A percentile compares a stretch with the other conserved stretches of the same genome.
phyloP scores from a whole-genome alignment of 2,329 filamentous ascomycete species.

The Colletotrichum truncatum region DNA sequence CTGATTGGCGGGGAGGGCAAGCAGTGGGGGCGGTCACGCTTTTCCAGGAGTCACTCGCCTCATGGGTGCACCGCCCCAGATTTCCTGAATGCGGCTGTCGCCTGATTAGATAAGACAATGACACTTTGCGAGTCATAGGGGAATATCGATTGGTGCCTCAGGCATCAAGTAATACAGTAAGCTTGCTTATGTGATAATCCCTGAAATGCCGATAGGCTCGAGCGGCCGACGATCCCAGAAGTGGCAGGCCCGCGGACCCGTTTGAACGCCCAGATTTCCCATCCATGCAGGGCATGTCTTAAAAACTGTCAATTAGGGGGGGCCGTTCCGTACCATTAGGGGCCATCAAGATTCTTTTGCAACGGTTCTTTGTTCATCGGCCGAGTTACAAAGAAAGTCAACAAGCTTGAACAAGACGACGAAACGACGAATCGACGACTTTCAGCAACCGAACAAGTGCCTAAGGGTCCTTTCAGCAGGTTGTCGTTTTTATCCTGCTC shows the following conservation, averaged over 20 bases:
- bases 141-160: neutral
- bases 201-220: conserved; percentile 23
- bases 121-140: neutral
- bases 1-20: conserved; percentile 28
- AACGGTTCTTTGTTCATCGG: conserved; percentile 24
- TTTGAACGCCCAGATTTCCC: conserved; percentile 14
- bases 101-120: conserved; percentile 24
- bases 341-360: conserved; percentile 20
- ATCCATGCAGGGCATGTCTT: conserved; percentile 27
- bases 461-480: neutral
- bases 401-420: conserved; percentile 8
- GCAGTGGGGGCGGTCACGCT: conserved; percentile 28
- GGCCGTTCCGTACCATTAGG: conserved; percentile 15
- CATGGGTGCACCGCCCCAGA: neutral
- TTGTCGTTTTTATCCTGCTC: neutral
- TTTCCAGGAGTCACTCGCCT: conserved; percentile 8
- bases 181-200: conserved; percentile 22
- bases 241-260: conserved; percentile 15
- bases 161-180: neutral
- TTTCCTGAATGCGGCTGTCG: neutral
- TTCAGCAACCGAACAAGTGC: neutral
- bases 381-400: conserved; percentile 9
- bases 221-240: conserved; percentile 25
- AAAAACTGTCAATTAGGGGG: conserved; percentile 30
- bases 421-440: neutral